Percentiles rank a stretch among this genome's conserved stretches.
phyloP scores from a whole-genome alignment of 2,329 filamentous ascomycete species.

The Neofusicoccum umdonicola region DNA sequence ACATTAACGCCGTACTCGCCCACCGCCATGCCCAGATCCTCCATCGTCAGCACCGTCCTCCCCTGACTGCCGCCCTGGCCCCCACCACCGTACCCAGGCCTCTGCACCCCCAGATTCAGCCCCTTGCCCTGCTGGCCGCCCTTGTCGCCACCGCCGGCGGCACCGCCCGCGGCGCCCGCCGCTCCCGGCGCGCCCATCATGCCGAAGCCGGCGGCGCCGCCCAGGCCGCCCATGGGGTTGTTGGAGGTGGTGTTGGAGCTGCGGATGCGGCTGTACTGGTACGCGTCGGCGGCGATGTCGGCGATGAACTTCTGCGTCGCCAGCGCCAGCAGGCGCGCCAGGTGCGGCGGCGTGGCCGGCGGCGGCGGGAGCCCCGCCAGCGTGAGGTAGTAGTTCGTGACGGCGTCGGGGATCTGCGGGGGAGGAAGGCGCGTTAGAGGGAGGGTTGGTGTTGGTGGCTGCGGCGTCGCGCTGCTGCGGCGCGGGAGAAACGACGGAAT shows the following conservation, averaged over 20 bases:
- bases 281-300: conserved; percentile 94
- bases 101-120: conserved; percentile 48
- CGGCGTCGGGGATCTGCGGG: conserved; percentile 85
- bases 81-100: conserved; percentile 67
- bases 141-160: conserved; percentile 30
- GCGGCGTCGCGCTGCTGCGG: conserved; percentile 17
- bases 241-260: conserved; percentile 87
- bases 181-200: conserved; percentile 57
- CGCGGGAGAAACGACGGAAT: not conserved
- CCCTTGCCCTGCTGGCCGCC: conserved; percentile 41
- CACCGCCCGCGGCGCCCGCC: conserved; percentile 39
- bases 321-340: conserved; percentile 88
- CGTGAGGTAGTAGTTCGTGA: conserved; percentile 97
- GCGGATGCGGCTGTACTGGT: conserved; percentile 94
- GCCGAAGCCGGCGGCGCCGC: conserved; percentile 70
- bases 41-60: conserved; percentile 94
- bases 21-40: conserved; percentile 96
- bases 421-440: not conserved
- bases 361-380: conserved; percentile 91
- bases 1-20: conserved; percentile 97
- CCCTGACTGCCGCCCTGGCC: conserved; percentile 87
- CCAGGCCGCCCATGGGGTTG: conserved; percentile 86
- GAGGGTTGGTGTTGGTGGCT: not conserved
- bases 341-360: conserved; percentile 82
- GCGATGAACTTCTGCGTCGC: conserved; percentile 99